These are phyloP conservation scores for Eutypa lata DNA, from an alignment of 2,329 filamentous ascomycete genomes.

Conservation along the genomic window DNA sequence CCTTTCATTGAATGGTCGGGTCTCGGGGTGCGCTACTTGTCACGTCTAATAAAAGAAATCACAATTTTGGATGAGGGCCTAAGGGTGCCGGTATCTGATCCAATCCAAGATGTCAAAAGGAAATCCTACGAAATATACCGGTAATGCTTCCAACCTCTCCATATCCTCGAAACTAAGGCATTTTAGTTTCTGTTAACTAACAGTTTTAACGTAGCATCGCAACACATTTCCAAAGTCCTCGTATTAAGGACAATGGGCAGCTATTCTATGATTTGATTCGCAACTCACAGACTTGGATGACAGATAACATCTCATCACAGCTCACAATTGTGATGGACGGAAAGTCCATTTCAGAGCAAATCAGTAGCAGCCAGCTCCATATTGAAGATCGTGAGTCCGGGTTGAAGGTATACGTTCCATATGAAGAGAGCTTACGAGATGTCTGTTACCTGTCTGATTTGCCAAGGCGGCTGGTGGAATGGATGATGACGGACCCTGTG, in stretches of 20 bases:
- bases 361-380: constrained; percentile 15
- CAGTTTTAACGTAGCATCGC: constrained; percentile 21
- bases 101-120: constrained; percentile 22
- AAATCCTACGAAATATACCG: constrained; percentile 31
- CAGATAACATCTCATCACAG: constrained; percentile 26
- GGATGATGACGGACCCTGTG: constrained; percentile 10
- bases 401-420: constrained; percentile 28
- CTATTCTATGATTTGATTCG: constrained; percentile 21
- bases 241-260: constrained; percentile 4
- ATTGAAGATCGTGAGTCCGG: constrained; percentile 5
- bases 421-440: constrained; percentile 10
- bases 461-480: constrained; percentile 3
- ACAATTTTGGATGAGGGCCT: constrained; percentile 21
- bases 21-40: constrained; percentile 30
- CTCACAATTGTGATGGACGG: constrained; percentile 27
- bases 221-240: constrained; percentile 23
- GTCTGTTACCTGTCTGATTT: not conserved
- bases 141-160: constrained; percentile 18
- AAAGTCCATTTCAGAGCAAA: constrained; percentile 7
- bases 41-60: constrained; percentile 29
- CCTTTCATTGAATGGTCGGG: constrained; percentile 32
- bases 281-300: constrained; percentile 23
- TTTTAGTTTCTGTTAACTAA: not conserved
- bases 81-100: constrained; percentile 14
- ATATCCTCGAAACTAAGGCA: not conserved